Conservation (phyloP, 495 filamentous ascomycete genomes). For the Penicillium flavigenum region DNA sequence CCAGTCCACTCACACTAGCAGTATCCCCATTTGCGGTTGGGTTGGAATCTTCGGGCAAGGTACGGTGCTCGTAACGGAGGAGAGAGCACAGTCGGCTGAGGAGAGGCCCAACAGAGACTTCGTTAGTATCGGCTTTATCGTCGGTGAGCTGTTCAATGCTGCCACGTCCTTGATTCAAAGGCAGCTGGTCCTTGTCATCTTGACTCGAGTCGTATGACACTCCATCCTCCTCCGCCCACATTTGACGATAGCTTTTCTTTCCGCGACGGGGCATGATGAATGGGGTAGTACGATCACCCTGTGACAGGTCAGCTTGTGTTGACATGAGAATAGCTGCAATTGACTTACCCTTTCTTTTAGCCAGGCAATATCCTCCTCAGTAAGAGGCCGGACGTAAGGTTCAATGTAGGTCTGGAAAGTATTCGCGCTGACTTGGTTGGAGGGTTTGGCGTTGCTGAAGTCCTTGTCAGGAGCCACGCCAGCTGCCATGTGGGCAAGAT, state of each 20-base stretch:
- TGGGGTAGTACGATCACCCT: slow-evolving; percentile 76
- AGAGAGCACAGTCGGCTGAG: slow-evolving; percentile 78
- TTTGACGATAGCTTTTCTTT: slow-evolving; percentile 78
- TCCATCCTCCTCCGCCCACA: slow-evolving; percentile 93
- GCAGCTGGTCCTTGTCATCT: slow-evolving; percentile 59
- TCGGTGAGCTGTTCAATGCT: slow-evolving; percentile 83
- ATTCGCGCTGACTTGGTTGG: slow-evolving; percentile 86
- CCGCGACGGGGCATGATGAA: slow-evolving; percentile 87
- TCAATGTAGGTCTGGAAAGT: slow-evolving; percentile 89
- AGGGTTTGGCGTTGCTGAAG: slow-evolving; percentile 90
- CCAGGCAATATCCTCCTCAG: slow-evolving; percentile 93
- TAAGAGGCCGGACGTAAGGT: slow-evolving; percentile 84
- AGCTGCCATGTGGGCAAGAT: slow-evolving; percentile 80
- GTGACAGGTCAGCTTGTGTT: slow-evolving; percentile 13
- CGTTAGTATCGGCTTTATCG: slow-evolving; percentile 78
- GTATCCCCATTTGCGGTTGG: slow-evolving; percentile 50
- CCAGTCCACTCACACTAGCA: slow-evolving; percentile 42
- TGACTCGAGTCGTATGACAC: slow-evolving; percentile 62
- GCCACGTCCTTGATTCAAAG: slow-evolving; percentile 79
- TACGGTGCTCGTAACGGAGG: slow-evolving; percentile 78
- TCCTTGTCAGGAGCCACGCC: slow-evolving; percentile 90
- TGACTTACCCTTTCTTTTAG: slow-evolving; percentile 69
- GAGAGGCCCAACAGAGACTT: slow-evolving; percentile 85
- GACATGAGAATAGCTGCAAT: not conserved
- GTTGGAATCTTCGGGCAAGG: slow-evolving; percentile 53